Evolutionary conservation across 2,329 filamentous ascomycete species (phyloP).

Genomic region (Mycosphaerelloides madeirae): DNA sequence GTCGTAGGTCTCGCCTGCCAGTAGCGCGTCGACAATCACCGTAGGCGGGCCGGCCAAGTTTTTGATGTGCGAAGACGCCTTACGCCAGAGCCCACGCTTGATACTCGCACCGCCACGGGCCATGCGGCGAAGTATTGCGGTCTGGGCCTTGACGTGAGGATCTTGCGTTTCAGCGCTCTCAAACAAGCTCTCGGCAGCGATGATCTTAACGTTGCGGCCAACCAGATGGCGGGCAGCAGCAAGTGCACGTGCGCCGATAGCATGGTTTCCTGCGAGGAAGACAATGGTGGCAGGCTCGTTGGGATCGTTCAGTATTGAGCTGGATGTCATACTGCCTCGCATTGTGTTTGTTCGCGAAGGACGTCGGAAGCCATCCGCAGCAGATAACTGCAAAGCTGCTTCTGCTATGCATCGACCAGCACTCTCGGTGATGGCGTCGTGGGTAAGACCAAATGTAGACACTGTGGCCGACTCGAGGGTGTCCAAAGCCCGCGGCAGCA

Average conservation of each 20-base stretch:
- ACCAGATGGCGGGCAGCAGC: conserved; percentile 82
- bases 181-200: conserved; percentile 78
- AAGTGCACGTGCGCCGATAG: conserved; percentile 76
- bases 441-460: conserved; percentile 77
- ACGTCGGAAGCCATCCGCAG: conserved; percentile 20
- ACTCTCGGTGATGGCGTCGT: conserved; percentile 89
- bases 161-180: conserved; percentile 78
- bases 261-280: conserved; percentile 92
- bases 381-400: conserved; percentile 55
- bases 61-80: conserved; percentile 51
- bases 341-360: conserved; percentile 35
- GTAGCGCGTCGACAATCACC: conserved; percentile 80
- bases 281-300: conserved; percentile 53
- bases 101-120: conserved; percentile 57
- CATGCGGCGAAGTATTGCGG: conserved; percentile 77
- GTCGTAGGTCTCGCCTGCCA: conserved; percentile 85
- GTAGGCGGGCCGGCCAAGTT: conserved; percentile 62
- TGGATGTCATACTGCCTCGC: conserved; percentile 59
- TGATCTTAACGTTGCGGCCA: conserved; percentile 73
- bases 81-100: conserved; percentile 51
- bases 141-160: conserved; percentile 73
- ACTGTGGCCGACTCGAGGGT: conserved; percentile 89
- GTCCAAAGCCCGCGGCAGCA: conserved; percentile 75
- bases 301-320: conserved; percentile 48
- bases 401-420: conserved; percentile 84